Conservation (phyloP, 176 grass and related monocot genomes). For the Urochloa ruziziensis region DNA sequence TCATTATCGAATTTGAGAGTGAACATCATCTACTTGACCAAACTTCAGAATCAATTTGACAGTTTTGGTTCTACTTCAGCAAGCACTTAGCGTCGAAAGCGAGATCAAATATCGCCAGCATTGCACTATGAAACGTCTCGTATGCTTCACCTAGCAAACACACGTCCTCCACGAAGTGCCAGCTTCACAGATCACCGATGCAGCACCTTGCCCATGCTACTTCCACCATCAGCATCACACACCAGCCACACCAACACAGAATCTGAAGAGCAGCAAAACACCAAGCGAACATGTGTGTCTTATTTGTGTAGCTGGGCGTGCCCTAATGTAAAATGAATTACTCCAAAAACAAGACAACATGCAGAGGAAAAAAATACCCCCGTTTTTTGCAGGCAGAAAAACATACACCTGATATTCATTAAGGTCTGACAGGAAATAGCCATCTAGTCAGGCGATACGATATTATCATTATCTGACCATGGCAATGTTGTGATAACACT, state of each 20-base stretch:
- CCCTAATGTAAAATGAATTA: neutral
- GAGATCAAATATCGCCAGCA: neutral
- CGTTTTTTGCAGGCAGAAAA: too few species aligned
- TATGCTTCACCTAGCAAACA: neutral
- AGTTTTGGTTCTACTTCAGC: neutral
- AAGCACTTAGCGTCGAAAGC: neutral
- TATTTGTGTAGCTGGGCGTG: too few species aligned
- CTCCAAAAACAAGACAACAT: neutral
- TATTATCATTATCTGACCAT: neutral
- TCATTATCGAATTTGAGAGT: neutral
- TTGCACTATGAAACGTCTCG: neutral
- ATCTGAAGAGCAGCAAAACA: neutral
- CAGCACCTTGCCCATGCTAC: neutral
- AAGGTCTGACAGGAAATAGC: too few species aligned
- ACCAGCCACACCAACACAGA: neutral
- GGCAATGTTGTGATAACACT: neutral
- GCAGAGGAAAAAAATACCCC: neutral
- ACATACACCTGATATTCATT: neutral
- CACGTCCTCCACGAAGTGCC: neutral
- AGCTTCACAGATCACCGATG: conserved; percentile 14
- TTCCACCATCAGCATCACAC: neutral
- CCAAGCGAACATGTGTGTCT: too few species aligned
- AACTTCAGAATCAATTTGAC: neutral
- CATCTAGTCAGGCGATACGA: neutral
- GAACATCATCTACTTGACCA: neutral